phyloP scores from a whole-genome alignment of 176 grass and related monocot genomes.

The Oryza glumipatula region DNA sequence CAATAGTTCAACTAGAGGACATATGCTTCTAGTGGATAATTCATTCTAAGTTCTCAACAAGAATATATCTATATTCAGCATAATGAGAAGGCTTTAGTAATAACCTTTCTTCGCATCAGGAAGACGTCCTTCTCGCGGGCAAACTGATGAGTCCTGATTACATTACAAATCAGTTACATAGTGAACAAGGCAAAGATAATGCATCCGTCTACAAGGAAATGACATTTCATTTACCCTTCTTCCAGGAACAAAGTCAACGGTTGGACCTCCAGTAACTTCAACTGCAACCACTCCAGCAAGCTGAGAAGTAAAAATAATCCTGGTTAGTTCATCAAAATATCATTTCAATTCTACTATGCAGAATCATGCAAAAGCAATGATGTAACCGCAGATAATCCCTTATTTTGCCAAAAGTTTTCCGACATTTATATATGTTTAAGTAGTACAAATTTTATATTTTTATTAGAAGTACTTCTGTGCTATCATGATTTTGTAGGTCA shows the following conservation, averaged over 20 bases:
- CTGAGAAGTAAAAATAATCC: slow-evolving; percentile 44
- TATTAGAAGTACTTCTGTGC: background rate
- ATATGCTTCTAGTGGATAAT: background rate
- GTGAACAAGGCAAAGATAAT: slow-evolving; percentile 9
- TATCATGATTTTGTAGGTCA: background rate
- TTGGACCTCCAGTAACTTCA: slow-evolving; percentile 93
- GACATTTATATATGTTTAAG: too few relatives aligned
- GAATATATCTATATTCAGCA: background rate
- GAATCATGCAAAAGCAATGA: too few relatives aligned
- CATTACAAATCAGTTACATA: slow-evolving; percentile 22
- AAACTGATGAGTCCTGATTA: slow-evolving; percentile 87
- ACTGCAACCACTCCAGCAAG: slow-evolving; percentile 92
- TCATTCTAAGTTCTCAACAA: background rate
- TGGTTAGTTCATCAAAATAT: background rate
- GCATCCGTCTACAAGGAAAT: slow-evolving; percentile 7
- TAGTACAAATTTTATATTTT: background rate
- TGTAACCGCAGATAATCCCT: too few relatives aligned
- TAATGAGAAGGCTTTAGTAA: background rate
- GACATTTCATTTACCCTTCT: slow-evolving; percentile 54
- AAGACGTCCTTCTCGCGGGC: slow-evolving; percentile 83
- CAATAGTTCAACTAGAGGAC: background rate
- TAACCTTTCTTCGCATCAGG: slow-evolving; percentile 93
- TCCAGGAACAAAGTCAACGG: slow-evolving; percentile 80
- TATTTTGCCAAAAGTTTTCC: too few relatives aligned
- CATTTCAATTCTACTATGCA: too few relatives aligned